phyloP scores from a whole-genome alignment of 2,329 filamentous ascomycete species.

The Neophaeococcomyces aloes region DNA sequence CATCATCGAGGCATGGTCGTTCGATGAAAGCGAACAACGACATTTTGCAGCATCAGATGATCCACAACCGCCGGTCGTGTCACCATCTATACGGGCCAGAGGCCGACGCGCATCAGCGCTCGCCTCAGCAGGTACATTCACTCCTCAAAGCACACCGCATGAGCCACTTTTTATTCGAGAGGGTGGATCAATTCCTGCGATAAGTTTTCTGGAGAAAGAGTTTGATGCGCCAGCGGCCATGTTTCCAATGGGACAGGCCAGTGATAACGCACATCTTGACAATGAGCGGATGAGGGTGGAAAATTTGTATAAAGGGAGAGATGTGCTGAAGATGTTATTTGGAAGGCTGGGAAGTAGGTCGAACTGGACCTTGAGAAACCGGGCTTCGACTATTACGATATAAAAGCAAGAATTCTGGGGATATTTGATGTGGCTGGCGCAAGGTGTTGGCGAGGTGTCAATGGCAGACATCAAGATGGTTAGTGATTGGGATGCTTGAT shows the following conservation, averaged over 20 bases:
- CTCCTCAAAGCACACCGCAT: slow-evolving; percentile 14
- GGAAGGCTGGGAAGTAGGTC: slow-evolving; percentile 16
- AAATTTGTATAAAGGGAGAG: slow-evolving; percentile 82
- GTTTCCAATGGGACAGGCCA: slow-evolving; percentile 86
- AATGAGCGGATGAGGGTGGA: slow-evolving; percentile 84
- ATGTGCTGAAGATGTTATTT: slow-evolving; percentile 86
- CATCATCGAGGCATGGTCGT: slow-evolving; percentile 72
- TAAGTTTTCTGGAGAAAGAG: slow-evolving; percentile 53
- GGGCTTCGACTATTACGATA: slow-evolving; percentile 5
- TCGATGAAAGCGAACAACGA: slow-evolving; percentile 15
- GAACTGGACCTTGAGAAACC: slow-evolving; percentile 2
- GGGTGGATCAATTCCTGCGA: slow-evolving; percentile 88
- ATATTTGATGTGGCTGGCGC: too few species aligned
- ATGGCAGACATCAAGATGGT: too few species aligned
- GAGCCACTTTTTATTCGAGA: slow-evolving; percentile 72
- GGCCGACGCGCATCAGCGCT: slow-evolving; percentile 30
- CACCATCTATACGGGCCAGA: slow-evolving; percentile 18
- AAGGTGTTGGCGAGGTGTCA: too few species aligned
- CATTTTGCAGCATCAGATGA: slow-evolving; percentile 24
- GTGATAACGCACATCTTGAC: slow-evolving; percentile 84
- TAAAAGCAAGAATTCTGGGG: background rate
- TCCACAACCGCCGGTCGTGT: slow-evolving; percentile 21
- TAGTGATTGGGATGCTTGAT: too few species aligned
- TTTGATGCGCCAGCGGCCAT: slow-evolving; percentile 20
- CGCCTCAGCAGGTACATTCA: slow-evolving; percentile 22